Evolutionary conservation across 805 yeast genomes (phyloP).

Genomic region (Candida ipomoeae): DNA sequence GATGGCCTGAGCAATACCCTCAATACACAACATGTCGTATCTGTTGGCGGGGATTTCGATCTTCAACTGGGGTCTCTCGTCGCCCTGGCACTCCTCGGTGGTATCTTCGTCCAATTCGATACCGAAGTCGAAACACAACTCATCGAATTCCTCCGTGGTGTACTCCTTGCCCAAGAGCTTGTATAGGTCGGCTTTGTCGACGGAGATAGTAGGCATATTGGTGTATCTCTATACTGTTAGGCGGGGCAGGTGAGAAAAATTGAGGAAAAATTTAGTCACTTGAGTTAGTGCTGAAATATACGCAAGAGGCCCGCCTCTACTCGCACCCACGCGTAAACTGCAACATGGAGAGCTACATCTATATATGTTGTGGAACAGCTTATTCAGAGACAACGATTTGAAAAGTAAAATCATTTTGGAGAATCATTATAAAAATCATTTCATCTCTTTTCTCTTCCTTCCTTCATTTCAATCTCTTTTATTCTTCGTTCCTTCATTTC

Average conservation of each 20-base stretch:
- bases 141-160: conserved; percentile 91
- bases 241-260: conserved; percentile 8
- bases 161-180: conserved; percentile 58
- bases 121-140: conserved; percentile 95
- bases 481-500: too few relatives aligned
- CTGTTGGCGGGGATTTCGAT: conserved; percentile 98
- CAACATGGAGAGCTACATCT: background rate
- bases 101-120: conserved; percentile 97
- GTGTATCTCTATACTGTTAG: background rate
- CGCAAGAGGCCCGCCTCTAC: conserved; percentile 5
- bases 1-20: conserved; percentile 94
- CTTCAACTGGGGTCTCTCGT: conserved; percentile 93
- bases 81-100: conserved; percentile 65
- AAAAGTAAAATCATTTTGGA: background rate
- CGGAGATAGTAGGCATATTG: conserved; percentile 92
- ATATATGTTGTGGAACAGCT: background rate
- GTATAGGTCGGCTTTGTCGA: conserved; percentile 90
- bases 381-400: background rate
- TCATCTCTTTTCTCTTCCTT: too few relatives aligned
- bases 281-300: conserved; percentile 13
- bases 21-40: conserved; percentile 96
- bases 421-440: too few relatives aligned
- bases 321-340: conserved; percentile 3
- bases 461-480: too few relatives aligned
- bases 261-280: conserved; percentile 12